These are phyloP conservation scores for Aspergillus sp. DNA, from an alignment of 2,329 filamentous ascomycete genomes.

Conservation along the genomic window DNA sequence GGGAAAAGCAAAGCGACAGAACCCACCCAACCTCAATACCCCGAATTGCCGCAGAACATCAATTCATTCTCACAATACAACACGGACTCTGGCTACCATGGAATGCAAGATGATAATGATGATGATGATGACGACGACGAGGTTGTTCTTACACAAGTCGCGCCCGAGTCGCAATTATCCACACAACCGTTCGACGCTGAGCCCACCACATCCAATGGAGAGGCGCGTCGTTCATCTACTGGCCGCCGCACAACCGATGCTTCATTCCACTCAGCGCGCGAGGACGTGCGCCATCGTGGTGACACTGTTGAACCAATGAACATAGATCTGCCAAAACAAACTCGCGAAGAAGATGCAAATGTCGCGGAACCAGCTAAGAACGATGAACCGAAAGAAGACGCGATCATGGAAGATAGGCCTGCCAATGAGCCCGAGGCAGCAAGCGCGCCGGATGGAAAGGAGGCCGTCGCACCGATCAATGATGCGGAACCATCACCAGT, in stretches of 20 bases:
- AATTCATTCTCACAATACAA: constrained; percentile 44
- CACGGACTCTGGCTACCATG: constrained; percentile 50
- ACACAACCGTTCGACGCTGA: constrained; percentile 36
- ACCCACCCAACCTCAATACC: constrained; percentile 28
- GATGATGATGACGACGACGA: constrained; percentile 44
- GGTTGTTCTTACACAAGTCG: constrained; percentile 33
- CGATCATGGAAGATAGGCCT: background rate
- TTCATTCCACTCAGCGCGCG: constrained; percentile 49
- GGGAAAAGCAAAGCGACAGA: constrained; percentile 18
- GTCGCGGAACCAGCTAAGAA: constrained; percentile 13
- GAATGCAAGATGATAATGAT: constrained; percentile 39
- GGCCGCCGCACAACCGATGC: constrained; percentile 43
- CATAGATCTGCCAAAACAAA: constrained; percentile 26
- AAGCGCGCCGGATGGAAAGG: constrained; percentile 6
- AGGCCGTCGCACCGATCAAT: constrained; percentile 12
- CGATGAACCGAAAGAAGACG: background rate
- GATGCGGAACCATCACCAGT: constrained; percentile 16
- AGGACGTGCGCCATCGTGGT: constrained; percentile 35
- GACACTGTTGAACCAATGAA: constrained; percentile 40
- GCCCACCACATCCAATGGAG: constrained; percentile 14
- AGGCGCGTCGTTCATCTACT: constrained; percentile 25
- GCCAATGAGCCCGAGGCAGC: background rate
- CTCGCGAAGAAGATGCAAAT: constrained; percentile 16
- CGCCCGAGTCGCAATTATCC: constrained; percentile 31
- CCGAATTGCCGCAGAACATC: constrained; percentile 31